Evolutionary conservation across 768 basidiomycete genomes (phyloP).

Genomic region (Kwoniella pini): DNA sequence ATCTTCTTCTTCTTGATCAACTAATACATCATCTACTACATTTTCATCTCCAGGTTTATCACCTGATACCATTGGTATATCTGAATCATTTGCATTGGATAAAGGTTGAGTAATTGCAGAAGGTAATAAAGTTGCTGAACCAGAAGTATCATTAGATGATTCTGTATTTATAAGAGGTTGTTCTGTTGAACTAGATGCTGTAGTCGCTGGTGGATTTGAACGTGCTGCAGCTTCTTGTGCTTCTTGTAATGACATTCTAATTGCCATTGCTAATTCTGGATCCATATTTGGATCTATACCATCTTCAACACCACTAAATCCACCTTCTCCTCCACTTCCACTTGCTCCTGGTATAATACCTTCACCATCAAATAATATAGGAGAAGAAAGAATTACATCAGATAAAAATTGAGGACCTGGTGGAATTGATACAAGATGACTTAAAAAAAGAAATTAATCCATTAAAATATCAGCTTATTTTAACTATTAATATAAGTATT

Average conservation of each 20-base stretch:
- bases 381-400: constrained; percentile 75
- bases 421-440: constrained; percentile 77
- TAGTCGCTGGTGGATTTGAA: constrained; percentile 16
- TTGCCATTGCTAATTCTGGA: constrained; percentile 95
- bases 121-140: constrained; percentile 28
- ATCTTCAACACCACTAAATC: constrained; percentile 63
- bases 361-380: constrained; percentile 74
- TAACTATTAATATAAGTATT: too few relatives aligned
- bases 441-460: too few relatives aligned
- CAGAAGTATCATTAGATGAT: neutral
- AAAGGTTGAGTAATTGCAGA: constrained; percentile 55
- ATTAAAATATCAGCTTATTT: too few relatives aligned
- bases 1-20: constrained; percentile 28
- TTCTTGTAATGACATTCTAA: constrained; percentile 91
- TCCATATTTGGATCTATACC: constrained; percentile 87
- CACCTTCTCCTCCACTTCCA: constrained; percentile 56
- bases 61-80: constrained; percentile 27
- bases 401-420: constrained; percentile 77
- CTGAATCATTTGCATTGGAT: constrained; percentile 29
- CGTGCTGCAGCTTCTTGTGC: constrained; percentile 55
- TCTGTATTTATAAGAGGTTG: constrained; percentile 46
- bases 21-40: constrained; percentile 24
- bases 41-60: neutral
- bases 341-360: constrained; percentile 50
- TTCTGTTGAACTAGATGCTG: constrained; percentile 17